These are phyloP conservation scores for Graphium sp. DNA, from an alignment of 2,329 filamentous ascomycete genomes.

Conservation along the genomic window DNA sequence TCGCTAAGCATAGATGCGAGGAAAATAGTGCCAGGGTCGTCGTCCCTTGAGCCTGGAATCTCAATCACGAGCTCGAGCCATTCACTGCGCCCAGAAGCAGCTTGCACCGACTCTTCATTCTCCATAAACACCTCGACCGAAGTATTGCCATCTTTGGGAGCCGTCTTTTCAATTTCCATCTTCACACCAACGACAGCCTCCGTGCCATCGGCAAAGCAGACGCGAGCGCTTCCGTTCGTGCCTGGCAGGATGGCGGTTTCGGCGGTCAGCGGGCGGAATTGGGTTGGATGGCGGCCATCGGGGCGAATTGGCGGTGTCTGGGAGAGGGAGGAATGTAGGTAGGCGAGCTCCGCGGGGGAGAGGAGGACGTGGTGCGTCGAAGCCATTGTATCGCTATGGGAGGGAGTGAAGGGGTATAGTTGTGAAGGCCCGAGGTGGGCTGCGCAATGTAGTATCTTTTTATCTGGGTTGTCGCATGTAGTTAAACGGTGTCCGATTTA, in stretches of 20 bases:
- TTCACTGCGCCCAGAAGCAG: conserved; percentile 27
- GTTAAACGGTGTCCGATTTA: no score
- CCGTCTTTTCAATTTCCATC: conserved; percentile 73
- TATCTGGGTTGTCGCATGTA: no score
- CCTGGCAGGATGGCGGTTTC: conserved; percentile 81
- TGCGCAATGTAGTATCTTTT: no score
- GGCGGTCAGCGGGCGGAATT: conserved; percentile 81
- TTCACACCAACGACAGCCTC: conserved; percentile 95
- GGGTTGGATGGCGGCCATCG: conserved; percentile 64
- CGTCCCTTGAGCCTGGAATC: conserved; percentile 78
- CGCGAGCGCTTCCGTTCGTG: conserved; percentile 80
- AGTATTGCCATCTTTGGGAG: conserved; percentile 7
- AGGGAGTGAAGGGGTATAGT: no score
- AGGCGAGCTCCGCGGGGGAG: conserved; percentile 90
- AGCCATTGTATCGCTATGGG: conserved; percentile 41
- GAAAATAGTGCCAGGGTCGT: conserved; percentile 79
- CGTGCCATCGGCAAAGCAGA: conserved; percentile 88
- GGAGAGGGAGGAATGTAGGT: conserved; percentile 75
- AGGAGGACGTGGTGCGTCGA: conserved; percentile 53
- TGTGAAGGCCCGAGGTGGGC: no score
- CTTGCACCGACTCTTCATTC: conserved; percentile 15
- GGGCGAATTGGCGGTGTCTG: conserved; percentile 74
- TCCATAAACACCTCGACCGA: conserved; percentile 11
- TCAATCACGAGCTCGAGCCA: conserved; percentile 90
- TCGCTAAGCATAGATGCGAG: conserved; percentile 78